These are phyloP conservation scores for Candida sphagnicola DNA, from an alignment of 805 yeast genomes.

Conservation along the genomic window DNA sequence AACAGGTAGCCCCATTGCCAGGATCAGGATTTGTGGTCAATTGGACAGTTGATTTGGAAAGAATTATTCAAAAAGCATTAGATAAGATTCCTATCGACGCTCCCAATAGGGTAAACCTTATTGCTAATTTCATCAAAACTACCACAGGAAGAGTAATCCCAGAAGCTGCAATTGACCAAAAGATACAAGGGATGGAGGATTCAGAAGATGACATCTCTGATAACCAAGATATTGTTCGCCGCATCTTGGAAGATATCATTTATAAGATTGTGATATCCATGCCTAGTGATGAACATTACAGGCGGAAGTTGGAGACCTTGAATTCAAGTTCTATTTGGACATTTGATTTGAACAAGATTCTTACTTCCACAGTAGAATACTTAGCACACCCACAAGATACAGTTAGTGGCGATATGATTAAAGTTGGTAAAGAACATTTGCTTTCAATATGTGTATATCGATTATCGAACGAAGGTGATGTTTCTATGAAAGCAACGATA, in stretches of 20 bases:
- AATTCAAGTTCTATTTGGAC: conserved; percentile 15
- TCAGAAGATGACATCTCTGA: neutral
- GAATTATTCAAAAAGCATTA: conserved; percentile 1
- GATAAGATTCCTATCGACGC: conserved; percentile 3
- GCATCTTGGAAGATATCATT: conserved; percentile 6
- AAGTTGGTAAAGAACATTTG: conserved; percentile 9
- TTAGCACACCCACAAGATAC: conserved; percentile 6
- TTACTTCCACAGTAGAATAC: conserved; percentile 16
- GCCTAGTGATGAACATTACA: conserved; percentile 11
- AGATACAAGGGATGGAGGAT: conserved; percentile 2
- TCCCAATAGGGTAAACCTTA: conserved; percentile 2
- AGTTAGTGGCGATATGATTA: conserved; percentile 6
- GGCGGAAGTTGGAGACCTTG: conserved; percentile 6
- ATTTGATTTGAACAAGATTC: conserved; percentile 12
- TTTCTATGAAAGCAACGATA: conserved; percentile 3
- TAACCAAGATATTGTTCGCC: conserved; percentile 3
- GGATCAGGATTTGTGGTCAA: neutral
- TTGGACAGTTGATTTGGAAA: neutral
- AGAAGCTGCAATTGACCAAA: conserved; percentile 1
- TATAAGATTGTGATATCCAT: conserved; percentile 4
- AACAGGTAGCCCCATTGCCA: neutral
- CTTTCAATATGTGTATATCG: conserved; percentile 6
- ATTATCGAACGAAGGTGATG: conserved; percentile 4
- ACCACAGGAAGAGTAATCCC: conserved; percentile 1
- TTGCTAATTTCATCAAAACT: conserved; percentile 1